Base-by-base conservation (phyloP, 2,329 filamentous ascomycete species). In the Mycosphaerelloides madeirae region DNA sequence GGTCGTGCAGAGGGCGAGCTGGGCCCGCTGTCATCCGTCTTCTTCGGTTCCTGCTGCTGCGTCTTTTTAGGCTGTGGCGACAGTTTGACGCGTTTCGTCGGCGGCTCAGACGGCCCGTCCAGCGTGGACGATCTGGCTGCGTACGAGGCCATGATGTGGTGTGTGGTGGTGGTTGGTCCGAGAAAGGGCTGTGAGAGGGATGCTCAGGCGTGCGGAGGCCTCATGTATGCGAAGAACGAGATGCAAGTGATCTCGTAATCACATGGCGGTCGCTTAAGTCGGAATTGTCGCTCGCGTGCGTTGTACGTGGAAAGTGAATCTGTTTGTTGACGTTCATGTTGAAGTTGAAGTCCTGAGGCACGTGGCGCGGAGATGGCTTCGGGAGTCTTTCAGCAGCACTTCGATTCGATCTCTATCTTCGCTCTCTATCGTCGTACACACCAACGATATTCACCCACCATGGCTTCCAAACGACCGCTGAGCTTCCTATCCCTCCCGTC, bases 91-190 rank as follows among this genome's bases (percentile, higher is more conserved):
- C 60, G 57, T 52, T 63, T 64, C 39, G 52, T 31, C 0, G 62
- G 59, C 22, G 58, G 59, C 45, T 64, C 61, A 6, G 60, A 56
- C 14, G 60, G 57, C 12, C 63, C 58, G 35, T 62, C 60, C 18
- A 62, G 54, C 6, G 61, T 59, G 1, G 61, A 60, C 20, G 60
- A 63, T 41, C 51, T 55, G 42, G 34, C 29, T 15, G 25, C 33
- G 29, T 38, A 32, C 28, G 44, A 15, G 12, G 41, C 36, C 46
- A 44, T 49, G 16, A 8, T 41, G n/a, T n/a, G n/a, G n/a, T n/a
- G n/a, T n/a, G n/a, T n/a, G n/a, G n/a, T n/a, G n/a, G n/a, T n/a
- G n/a, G n/a, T n/a, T n/a, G n/a, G n/a, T n/a, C n/a, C n/a, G n/a
- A n/a, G n/a, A n/a, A n/a, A 55, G 40, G n/a, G 37, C 29, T 35